phyloP scores from a whole-genome alignment of 179 eudicot species.

The Corrigiola litoralis region DNA sequence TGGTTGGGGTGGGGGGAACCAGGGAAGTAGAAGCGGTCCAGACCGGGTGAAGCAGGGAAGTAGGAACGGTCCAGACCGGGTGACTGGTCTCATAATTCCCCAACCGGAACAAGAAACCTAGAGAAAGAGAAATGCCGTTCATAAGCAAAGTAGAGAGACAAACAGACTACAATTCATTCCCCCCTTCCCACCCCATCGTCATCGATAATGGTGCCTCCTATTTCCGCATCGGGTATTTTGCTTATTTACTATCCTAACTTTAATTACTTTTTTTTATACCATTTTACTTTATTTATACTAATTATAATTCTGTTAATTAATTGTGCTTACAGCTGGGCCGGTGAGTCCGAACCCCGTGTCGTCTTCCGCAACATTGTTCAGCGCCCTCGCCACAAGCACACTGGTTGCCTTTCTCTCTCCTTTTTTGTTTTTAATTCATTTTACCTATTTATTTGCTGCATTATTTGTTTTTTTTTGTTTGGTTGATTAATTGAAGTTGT shows the following conservation, averaged over 20 bases:
- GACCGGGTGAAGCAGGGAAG: no score
- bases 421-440: neutral
- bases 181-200: conserved; percentile 64
- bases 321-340: conserved; percentile 75
- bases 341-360: conserved; percentile 82
- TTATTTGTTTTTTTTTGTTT: no score
- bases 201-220: conserved; percentile 91
- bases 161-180: conserved; percentile 59
- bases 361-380: conserved; percentile 92
- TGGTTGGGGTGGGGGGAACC: no score
- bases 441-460: neutral
- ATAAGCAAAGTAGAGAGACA: conserved; percentile 62
- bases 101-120: no score
- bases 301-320: neutral
- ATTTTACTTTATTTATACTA: neutral
- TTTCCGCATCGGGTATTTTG: conserved; percentile 90
- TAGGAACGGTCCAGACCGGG: no score
- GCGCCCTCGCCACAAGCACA: conserved; percentile 88
- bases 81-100: no score
- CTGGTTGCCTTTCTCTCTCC: conserved; percentile 36
- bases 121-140: conserved; percentile 58
- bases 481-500: no score
- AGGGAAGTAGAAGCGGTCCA: no score
- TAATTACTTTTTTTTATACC: no score
- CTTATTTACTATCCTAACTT: no score